Base-by-base conservation (phyloP, 1,284 basidiomycete species). In the Sphagnurus paluster region DNA sequence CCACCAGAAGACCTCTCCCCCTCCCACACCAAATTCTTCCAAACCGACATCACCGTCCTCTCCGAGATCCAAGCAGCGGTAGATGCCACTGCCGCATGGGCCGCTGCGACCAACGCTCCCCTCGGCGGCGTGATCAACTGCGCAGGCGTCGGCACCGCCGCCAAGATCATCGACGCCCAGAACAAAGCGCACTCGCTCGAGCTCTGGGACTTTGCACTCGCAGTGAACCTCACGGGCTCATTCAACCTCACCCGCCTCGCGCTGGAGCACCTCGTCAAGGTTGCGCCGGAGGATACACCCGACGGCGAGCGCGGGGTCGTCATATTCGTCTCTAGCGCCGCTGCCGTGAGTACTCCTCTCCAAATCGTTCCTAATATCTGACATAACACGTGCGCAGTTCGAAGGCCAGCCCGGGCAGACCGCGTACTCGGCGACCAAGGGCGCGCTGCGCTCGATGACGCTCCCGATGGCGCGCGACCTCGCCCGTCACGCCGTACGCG, bases 391-490 rank as follows among this genome's bases (percentile, higher is more conserved):
- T 19, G 19, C 11, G 8, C 37, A 67, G 64, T 67, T 55, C 39
- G 65, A 68, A 59, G 65, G 65, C 3, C 77, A 80, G 46, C 71
- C 75, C 0, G 78, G 79, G 2, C 78, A 80, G 56, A 67, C 68
- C 0, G 79, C 76, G 1, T 80, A 81, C 52, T 56, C 77, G 1
- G 79, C 79, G 5, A 69, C 72, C 0, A 80, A 80, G 60, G 79
- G 79, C 35, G 79, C 75, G 4, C 50, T 82, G 9, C 63, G 65
- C 11, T 76, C 77, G 9, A 80, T 80, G 75, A 73, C 77, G 0
- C 67, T 82, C 6, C 77, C 79, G 3, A 70, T 82, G 63, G 71
- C 79, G 3, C 75, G 77, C 32, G 79, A 82, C 53, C 70, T 82
- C 9, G 65, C 72, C 1, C 66, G 75, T 7, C 70, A 79, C 49